Evolutionary conservation across 2,329 filamentous ascomycete species (phyloP), one percentile per base, ranked within the genome.

Genomic region (Cordyceps pruinosa): DNA sequence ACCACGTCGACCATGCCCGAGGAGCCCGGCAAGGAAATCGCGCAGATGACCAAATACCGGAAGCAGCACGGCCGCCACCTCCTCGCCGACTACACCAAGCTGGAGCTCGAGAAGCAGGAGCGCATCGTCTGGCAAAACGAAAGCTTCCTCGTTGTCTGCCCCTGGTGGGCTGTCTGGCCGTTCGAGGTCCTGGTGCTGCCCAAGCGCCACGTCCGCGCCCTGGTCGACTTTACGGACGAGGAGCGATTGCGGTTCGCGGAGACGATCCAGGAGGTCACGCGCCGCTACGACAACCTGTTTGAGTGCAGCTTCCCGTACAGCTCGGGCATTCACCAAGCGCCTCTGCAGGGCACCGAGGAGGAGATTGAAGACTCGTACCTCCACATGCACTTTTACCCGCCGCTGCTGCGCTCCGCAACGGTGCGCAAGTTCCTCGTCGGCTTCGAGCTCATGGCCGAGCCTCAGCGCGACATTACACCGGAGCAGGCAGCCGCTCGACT

Each of bases 141-240:
- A 12, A 79, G 79, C 1, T 99, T 97, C 71, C 75, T 96, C 42
- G 87, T 92, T 0, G 83, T 97, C 17, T 96, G 92, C 66, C 94
- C 94, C 0, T 99, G 94, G 91, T 99, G 94, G 94, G 94, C 90
- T 1, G 81, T 90, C 19, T 99, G 94, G 94, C 94, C 94, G 0
- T 99, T 97, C 61, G 94, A 99, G 76, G 88, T 93, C 47, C 88
- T 99, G 77, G 82, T 99, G 59, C 78, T 97, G 30, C 84, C 89
- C 60, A 95, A 90, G 75, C 78, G 84, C 60, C 92, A 97, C 70
- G 87, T 92, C 63, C 85, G 91, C 42, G 88, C 88, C 1, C 79
- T 99, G 46, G 85, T 96, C 17, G 93, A 99, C 69, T 78, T 99
- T 37, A 82, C 81, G 50, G 78, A 81, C 10, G 73, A 79, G 26